Percentiles rank a stretch among this genome's conserved stretches.
phyloP scores from a whole-genome alignment of 2,329 filamentous ascomycete species.

The Pyricularia pennisetigena region DNA sequence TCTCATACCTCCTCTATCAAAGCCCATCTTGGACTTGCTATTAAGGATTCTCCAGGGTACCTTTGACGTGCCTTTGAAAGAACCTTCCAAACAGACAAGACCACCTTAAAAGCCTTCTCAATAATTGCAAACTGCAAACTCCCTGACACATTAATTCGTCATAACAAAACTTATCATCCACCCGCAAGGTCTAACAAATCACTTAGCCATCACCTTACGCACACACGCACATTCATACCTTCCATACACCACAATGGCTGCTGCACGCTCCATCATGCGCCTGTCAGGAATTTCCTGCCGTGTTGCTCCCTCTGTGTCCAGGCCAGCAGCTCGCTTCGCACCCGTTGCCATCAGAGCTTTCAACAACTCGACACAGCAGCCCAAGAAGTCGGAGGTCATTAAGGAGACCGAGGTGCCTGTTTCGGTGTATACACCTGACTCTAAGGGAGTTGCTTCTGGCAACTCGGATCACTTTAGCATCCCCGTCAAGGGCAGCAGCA shows the following conservation, averaged over 20 bases:
- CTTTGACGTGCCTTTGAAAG: constrained; percentile 15
- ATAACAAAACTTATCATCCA: neutral
- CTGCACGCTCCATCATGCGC: constrained; percentile 15
- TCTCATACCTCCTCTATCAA: constrained; percentile 10
- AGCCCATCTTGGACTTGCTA: constrained; percentile 22
- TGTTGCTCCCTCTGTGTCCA: constrained; percentile 14
- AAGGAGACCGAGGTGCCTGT: constrained; percentile 48
- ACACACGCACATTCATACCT: constrained; percentile 2
- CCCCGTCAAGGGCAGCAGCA: constrained; percentile 35
- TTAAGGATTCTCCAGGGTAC: constrained; percentile 21
- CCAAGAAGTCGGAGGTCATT: constrained; percentile 38
- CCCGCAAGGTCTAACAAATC: neutral
- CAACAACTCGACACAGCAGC: constrained; percentile 23
- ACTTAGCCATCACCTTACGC: constrained; percentile 1
- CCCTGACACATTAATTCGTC: neutral
- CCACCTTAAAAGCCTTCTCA: neutral
- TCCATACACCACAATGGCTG: constrained; percentile 14
- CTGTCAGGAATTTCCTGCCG: constrained; percentile 16
- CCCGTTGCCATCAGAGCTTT: constrained; percentile 21
- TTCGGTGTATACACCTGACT: constrained; percentile 39
- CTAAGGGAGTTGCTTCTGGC: constrained; percentile 29
- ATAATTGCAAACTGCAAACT: constrained; percentile 3
- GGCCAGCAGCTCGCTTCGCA: constrained; percentile 9
- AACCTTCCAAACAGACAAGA: neutral
- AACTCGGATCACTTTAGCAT: constrained; percentile 44